Evolutionary conservation across 306 rosid genomes (phyloP).

Genomic region (Adenanthera pavonina): DNA sequence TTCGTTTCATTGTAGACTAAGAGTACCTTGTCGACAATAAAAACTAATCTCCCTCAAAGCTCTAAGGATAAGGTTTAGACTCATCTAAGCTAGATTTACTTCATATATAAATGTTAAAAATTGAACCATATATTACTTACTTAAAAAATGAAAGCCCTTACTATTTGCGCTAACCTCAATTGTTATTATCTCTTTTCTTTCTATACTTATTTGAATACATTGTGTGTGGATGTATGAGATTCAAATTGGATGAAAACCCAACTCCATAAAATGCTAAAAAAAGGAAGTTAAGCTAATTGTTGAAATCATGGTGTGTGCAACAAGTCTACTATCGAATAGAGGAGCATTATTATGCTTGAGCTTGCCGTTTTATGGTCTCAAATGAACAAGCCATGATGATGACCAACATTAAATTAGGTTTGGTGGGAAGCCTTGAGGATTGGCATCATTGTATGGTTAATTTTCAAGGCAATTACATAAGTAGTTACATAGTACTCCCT

Average conservation of each 20-base stretch:
- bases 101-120: no score
- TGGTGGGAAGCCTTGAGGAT: neutral
- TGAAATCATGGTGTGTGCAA: neutral
- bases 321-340: neutral
- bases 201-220: no score
- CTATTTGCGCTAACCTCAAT: no score
- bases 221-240: no score
- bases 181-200: no score
- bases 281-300: neutral
- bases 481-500: neutral
- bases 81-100: no score
- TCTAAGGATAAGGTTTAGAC: no score
- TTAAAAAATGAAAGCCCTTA: no score
- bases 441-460: neutral
- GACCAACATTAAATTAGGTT: neutral
- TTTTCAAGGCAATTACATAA: neutral
- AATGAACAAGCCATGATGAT: slow-evolving; percentile 7
- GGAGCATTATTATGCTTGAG: slow-evolving; percentile 4
- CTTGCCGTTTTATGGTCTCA: slow-evolving; percentile 7
- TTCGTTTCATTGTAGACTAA: no score
- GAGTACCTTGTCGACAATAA: no score
- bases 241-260: neutral
- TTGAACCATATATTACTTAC: no score
- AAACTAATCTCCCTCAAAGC: no score
- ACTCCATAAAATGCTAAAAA: neutral